Evolutionary conservation across 2,329 filamentous ascomycete genomes (phyloP).

Genomic region (Plectosphaerella plurivora): DNA sequence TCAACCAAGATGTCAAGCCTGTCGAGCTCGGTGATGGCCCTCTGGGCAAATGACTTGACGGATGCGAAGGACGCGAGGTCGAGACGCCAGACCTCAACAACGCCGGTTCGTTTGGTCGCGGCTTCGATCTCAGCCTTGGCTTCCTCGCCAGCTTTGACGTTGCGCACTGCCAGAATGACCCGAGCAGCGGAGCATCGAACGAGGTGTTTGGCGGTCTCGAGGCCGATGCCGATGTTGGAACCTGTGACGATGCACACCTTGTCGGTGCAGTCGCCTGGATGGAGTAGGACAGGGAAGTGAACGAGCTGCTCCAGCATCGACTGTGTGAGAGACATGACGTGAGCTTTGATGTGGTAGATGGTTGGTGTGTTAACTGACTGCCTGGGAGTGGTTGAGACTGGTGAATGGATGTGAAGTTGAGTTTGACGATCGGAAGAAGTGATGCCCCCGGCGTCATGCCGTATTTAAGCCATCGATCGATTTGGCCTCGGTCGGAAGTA

Average conservation of each 20-base stretch:
- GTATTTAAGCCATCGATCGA: no score
- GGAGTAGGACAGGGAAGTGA: not conserved
- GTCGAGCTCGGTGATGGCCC: slow-evolving; percentile 20
- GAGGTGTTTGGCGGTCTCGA: slow-evolving; percentile 28
- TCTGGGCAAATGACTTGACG: slow-evolving; percentile 27
- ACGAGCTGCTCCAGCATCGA: not conserved
- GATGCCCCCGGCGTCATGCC: no score
- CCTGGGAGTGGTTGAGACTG: no score
- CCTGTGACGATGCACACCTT: slow-evolving; percentile 24
- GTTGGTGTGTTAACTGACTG: not conserved
- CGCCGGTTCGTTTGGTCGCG: not conserved
- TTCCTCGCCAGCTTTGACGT: slow-evolving; percentile 2
- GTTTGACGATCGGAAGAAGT: no score
- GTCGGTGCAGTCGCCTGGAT: slow-evolving; percentile 2
- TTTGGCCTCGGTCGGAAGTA: no score
- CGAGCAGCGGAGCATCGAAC: slow-evolving; percentile 19
- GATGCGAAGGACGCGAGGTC: slow-evolving; percentile 32
- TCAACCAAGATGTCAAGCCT: slow-evolving; percentile 31
- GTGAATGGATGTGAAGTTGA: no score
- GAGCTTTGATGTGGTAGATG: not conserved
- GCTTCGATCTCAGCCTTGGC: slow-evolving; percentile 3
- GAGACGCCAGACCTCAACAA: slow-evolving; percentile 15
- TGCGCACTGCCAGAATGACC: slow-evolving; percentile 27
- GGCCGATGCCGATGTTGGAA: slow-evolving; percentile 26
- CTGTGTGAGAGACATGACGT: not conserved